Evolutionary conservation across 2,329 filamentous ascomycete genomes (phyloP).

Genomic region (Sporothrix globosa): DNA sequence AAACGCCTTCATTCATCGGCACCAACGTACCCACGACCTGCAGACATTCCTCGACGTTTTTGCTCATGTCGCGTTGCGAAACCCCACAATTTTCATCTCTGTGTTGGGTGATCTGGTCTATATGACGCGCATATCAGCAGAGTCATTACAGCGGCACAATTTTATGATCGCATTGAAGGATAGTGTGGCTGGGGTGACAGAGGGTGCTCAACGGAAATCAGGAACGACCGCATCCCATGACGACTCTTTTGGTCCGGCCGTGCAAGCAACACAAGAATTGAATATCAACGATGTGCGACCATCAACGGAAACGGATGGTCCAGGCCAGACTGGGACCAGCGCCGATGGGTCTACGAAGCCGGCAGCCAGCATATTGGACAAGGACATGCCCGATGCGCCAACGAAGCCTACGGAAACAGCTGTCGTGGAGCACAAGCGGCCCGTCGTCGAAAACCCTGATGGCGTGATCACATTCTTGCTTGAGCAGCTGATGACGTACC

Average conservation of each 20-base stretch:
- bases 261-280: constrained; percentile 52
- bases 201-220: background rate
- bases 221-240: constrained; percentile 40
- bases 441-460: constrained; percentile 87
- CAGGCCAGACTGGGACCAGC: background rate
- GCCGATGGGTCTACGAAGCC: background rate
- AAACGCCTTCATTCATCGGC: constrained; percentile 53
- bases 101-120: constrained; percentile 84
- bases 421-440: constrained; percentile 71
- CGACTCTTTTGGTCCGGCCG: constrained; percentile 50
- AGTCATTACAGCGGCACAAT: constrained; percentile 8
- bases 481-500: constrained; percentile 87
- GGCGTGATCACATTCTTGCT: constrained; percentile 94
- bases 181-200: background rate
- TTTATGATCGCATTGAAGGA: constrained; percentile 32
- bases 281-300: constrained; percentile 60
- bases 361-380: constrained; percentile 1
- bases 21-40: constrained; percentile 66
- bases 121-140: constrained; percentile 62
- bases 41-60: constrained; percentile 74
- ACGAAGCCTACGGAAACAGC: constrained; percentile 70
- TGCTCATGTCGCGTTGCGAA: constrained; percentile 77
- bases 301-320: constrained; percentile 56
- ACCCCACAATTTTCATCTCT: constrained; percentile 83
- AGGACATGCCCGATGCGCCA: constrained; percentile 62